A percentile compares a stretch with the other conserved stretches of the same genome.
Evolutionary conservation across 805 yeast genomes (phyloP).

Genomic region (Ogataea paraovalis): DNA sequence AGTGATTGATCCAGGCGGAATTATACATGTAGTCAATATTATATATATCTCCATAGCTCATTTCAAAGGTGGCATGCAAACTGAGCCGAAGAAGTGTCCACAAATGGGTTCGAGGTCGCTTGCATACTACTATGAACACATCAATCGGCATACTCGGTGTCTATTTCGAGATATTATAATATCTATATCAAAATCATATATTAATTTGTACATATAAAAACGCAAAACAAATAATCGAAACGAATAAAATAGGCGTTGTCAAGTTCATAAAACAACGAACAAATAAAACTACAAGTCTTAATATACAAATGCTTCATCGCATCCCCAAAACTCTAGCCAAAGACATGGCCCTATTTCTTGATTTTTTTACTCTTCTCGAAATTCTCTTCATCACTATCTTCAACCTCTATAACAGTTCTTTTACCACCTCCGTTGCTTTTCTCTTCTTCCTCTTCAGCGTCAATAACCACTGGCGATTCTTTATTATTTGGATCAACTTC

Average conservation of each 20-base stretch:
- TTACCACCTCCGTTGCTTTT: conserved; percentile 1
- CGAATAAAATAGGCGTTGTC: not conserved
- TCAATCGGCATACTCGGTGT: too few relatives aligned
- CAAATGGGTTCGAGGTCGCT: too few relatives aligned
- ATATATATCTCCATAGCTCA: too few relatives aligned
- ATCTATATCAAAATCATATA: not conserved
- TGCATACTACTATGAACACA: too few relatives aligned
- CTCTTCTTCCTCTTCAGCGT: conserved; percentile 9
- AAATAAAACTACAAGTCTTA: not conserved
- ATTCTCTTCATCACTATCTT: not conserved
- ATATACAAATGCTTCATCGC: not conserved
- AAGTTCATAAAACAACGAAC: not conserved
- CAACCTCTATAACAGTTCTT: not conserved
- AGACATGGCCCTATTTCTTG: not conserved
- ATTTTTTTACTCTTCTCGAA: not conserved
- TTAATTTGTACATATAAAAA: not conserved
- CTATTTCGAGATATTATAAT: too few relatives aligned
- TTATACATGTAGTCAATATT: too few relatives aligned
- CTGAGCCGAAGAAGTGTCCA: too few relatives aligned
- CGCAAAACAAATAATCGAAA: not conserved
- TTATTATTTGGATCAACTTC: not conserved
- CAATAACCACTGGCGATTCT: conserved; percentile 4
- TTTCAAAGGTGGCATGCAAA: too few relatives aligned
- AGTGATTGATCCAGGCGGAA: too few relatives aligned
- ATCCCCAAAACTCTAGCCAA: not conserved